phyloP scores from a whole-genome alignment of 2,329 filamentous ascomycete species.

The Trichoderma sp. region DNA sequence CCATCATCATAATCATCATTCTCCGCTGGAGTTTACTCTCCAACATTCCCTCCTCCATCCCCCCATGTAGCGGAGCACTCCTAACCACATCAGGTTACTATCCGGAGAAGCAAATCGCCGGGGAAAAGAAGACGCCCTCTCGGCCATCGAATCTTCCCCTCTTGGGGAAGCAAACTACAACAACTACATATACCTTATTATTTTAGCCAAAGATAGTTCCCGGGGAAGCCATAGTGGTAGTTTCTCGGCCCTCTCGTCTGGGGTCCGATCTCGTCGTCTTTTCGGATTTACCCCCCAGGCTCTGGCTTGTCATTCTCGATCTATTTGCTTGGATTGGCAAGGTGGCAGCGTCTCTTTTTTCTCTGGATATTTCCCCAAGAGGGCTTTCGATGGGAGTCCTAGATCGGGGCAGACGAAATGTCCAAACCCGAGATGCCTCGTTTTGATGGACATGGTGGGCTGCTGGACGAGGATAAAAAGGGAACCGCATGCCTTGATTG shows the following conservation, averaged over 20 bases:
- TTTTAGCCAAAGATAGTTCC: neutral
- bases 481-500: neutral
- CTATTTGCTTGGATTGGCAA: conserved; percentile 9
- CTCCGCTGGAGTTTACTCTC: neutral
- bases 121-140: neutral
- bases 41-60: neutral
- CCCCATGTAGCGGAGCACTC: neutral
- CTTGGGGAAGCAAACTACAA: neutral
- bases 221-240: neutral
- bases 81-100: conserved; percentile 17
- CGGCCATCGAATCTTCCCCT: neutral
- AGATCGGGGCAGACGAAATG: neutral
- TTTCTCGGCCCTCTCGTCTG: neutral
- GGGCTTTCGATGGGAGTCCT: neutral
- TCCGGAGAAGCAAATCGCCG: conserved; percentile 1
- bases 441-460: neutral
- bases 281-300: neutral
- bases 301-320: conserved; percentile 1
- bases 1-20: too few relatives aligned
- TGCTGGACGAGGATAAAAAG: neutral
- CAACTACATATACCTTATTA: neutral
- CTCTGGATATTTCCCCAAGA: neutral
- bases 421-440: neutral
- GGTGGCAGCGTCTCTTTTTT: neutral
- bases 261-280: neutral